Evolutionary conservation across 2,329 filamentous ascomycete genomes (phyloP).

Genomic region (Arthrobotrys sinensis): DNA sequence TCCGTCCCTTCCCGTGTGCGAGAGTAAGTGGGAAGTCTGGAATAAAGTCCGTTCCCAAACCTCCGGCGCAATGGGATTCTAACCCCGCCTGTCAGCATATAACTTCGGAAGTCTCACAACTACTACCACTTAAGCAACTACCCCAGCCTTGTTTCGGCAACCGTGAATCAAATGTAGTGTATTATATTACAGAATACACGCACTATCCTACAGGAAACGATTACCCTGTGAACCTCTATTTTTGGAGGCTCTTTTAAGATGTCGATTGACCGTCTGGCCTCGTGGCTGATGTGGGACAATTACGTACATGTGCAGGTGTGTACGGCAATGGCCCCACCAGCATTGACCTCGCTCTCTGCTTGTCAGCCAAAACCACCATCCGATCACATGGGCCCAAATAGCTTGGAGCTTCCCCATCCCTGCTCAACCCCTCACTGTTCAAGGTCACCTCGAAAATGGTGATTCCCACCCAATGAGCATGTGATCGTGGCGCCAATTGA

Average conservation of each 20-base stretch:
- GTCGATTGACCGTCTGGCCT: constrained; percentile 35
- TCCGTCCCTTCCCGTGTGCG: constrained; percentile 11
- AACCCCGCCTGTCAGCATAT: constrained; percentile 3
- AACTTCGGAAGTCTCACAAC: neutral
- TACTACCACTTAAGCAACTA: no score
- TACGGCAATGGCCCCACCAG: constrained; percentile 18
- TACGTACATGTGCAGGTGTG: constrained; percentile 55
- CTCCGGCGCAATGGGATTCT: constrained; percentile 18
- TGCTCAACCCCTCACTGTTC: constrained; percentile 24
- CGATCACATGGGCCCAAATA: constrained; percentile 38
- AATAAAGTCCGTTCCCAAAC: constrained; percentile 15
- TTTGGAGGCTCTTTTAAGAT: constrained; percentile 22
- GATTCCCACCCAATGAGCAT: constrained; percentile 23
- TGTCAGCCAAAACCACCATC: neutral
- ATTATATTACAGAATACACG: no score
- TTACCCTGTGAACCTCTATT: constrained; percentile 27
- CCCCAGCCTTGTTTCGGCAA: neutral
- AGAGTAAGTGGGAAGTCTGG: neutral
- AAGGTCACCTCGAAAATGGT: neutral
- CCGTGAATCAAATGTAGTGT: no score
- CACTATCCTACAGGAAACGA: neutral
- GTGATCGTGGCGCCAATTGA: constrained; percentile 39
- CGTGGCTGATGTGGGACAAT: constrained; percentile 60
- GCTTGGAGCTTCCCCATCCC: neutral
- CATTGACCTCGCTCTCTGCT: neutral